Evolutionary conservation across 1,284 basidiomycete species (phyloP).

Genomic region (Boletellus deceptivus): DNA sequence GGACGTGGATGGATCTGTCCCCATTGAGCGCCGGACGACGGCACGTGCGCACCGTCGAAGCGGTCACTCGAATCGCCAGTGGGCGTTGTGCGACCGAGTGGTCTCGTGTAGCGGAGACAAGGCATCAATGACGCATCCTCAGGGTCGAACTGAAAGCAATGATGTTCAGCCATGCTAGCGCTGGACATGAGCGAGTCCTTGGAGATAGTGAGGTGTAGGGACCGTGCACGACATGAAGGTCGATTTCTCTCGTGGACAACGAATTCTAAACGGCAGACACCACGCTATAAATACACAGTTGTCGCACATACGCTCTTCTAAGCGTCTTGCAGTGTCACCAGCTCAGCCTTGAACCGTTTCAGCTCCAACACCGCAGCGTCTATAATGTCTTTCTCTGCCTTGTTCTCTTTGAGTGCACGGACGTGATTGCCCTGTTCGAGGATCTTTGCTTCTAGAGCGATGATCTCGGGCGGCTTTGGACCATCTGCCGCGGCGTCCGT

Average conservation of each 20-base stretch:
- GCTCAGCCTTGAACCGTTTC: constrained; percentile 49
- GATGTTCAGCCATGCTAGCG: constrained; percentile 36
- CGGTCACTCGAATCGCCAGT: no score
- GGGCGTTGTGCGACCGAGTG: no score
- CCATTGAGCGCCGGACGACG: no score
- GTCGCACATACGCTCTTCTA: neutral
- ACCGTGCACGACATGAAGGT: neutral
- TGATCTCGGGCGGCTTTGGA: constrained; percentile 63
- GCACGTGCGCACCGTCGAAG: neutral
- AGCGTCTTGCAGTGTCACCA: constrained; percentile 32
- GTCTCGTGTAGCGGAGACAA: neutral
- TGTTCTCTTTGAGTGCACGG: constrained; percentile 65
- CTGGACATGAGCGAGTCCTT: constrained; percentile 35
- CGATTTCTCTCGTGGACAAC: no score
- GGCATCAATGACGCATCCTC: neutral
- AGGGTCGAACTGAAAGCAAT: constrained; percentile 15
- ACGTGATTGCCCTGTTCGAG: constrained; percentile 73
- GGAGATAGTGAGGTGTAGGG: constrained; percentile 43
- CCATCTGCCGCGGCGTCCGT: constrained; percentile 23
- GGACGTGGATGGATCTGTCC: no score
- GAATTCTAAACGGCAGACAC: no score
- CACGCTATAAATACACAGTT: no score
- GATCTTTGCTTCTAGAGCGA: constrained; percentile 68
- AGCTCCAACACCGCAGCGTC: constrained; percentile 51
- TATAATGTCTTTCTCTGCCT: constrained; percentile 66